Base-by-base conservation (phyloP, 805 yeast species). In the Brettanomyces naardenensis region DNA sequence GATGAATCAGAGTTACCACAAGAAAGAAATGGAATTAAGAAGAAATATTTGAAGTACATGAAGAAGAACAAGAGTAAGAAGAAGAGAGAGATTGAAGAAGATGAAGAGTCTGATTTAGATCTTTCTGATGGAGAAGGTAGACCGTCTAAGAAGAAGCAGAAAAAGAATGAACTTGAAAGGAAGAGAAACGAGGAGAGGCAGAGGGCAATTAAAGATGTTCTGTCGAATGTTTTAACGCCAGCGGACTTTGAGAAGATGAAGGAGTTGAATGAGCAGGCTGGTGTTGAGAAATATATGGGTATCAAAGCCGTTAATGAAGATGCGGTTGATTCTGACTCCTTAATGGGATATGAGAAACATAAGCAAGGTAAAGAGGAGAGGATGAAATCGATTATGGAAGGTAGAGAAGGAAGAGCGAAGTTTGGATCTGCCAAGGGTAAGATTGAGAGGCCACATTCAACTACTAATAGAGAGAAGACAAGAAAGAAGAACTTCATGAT, bases 401-500 rank as follows among this genome's bases (percentile, higher is more conserved):
- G 97, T 40, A 80, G 88, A 58, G 95, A 88, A 51, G 98, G 79
- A 42, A 75, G 97, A 56, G 95, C 84, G 40, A 82, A 81, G 60
- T 90, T 79, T 52, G 95, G 97, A 19, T 83, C 95, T 15, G 76
- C 80, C 58, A 84, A 77, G 66, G 95, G 95, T 53, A 80, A 80
- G 62, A 67, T 79, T 54, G 75, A 76, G 43, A 81, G 78, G 19
- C 72, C 73, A 39, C 97, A 82, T 57, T 85, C 95, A 21, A 89
- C 97, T 9, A 92, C 99, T 2, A 92, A 92, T 61, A 78, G 78
- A 63, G 97, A 94, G 64, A 92, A 92, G 75, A 94, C 88, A 19
- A 75, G 97, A 62, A 87, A 87, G 87, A 92, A 92, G 95, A 92
- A 92, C 65, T 92, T 88, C 57, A 90, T 92, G 58, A 92, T 92